Base-by-base conservation (phyloP, 805 yeast genomes). In the Candida caryicola region DNA sequence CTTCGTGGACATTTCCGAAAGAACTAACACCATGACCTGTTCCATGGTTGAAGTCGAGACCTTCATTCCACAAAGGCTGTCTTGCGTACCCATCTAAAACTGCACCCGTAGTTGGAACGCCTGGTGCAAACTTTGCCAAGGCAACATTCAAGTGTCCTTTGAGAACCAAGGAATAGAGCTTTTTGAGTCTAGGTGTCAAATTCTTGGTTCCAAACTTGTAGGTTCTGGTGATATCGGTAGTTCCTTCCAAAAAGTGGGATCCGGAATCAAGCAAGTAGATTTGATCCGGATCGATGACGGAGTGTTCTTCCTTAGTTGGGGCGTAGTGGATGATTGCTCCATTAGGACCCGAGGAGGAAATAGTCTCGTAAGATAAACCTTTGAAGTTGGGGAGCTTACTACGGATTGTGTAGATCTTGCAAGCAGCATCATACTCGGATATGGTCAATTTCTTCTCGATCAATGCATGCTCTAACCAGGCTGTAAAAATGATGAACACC, bases 21-120 rank as follows among this genome's bases (percentile, higher is more conserved):
- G 90, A 74, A 2, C 96, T 98, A n/a, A 93, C 85, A 4, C 99
- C 99, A 61, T 93, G 99, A 2, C 98, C 96, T 0, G 98, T 88
- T 7, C 99, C 98, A 61, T 93, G 99, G 46, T 82, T 77, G 58
- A 85, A 93, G 57, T 86, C 93, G 34, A 87, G 67, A 0, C 98
- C 98, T 36, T 79, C 71, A 28, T 77, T 69, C 89, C 95, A 85
- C 43, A 93, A 65, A 36, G 77, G 82, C 59, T 83, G 89, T 46
- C 99, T 74, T 0, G 96, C 95, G 36, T 89, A 69, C 0, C 79
- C 68, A 55, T 93, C 99, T 23, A 93, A 76, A 52, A 78, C 75
- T 39, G 76, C 74, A 0, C 96, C 95, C 7, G 84, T 76, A 1
- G 86, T 76, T 4, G 83, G 82, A 4, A 53, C 46, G 19, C 44